These are phyloP conservation scores for Phoma sp. DNA, from an alignment of 2,329 filamentous ascomycete genomes.

Conservation along the genomic window DNA sequence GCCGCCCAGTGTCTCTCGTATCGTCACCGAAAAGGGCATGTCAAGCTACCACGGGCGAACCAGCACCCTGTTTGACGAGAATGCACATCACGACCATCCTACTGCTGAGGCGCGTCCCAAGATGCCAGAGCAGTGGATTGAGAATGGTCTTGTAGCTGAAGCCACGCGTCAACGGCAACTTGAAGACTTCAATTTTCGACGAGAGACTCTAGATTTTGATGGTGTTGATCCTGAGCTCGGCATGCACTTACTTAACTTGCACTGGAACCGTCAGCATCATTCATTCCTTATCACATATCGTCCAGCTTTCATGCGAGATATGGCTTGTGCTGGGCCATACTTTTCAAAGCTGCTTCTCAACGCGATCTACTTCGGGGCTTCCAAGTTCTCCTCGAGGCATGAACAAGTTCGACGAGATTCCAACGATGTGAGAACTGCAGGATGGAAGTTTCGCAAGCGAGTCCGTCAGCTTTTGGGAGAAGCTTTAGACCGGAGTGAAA, in stretches of 20 bases:
- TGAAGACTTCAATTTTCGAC: slow-evolving; percentile 56
- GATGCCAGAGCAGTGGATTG: slow-evolving; percentile 51
- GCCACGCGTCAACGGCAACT: slow-evolving; percentile 59
- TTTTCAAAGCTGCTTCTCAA: slow-evolving; percentile 65
- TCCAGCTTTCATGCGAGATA: slow-evolving; percentile 51
- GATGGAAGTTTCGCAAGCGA: slow-evolving; percentile 57
- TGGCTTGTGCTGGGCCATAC: slow-evolving; percentile 63
- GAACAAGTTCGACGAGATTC: slow-evolving; percentile 55
- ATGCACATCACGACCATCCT: slow-evolving; percentile 21
- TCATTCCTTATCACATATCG: slow-evolving; percentile 60
- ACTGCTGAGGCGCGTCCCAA: slow-evolving; percentile 22
- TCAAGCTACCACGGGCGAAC: slow-evolving; percentile 60
- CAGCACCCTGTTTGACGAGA: slow-evolving; percentile 58
- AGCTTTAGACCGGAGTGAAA: slow-evolving; percentile 57
- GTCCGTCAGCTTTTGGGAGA: slow-evolving; percentile 57
- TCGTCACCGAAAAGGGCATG: slow-evolving; percentile 48
- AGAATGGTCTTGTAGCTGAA: slow-evolving; percentile 57
- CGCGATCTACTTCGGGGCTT: slow-evolving; percentile 58
- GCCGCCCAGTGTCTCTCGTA: slow-evolving; percentile 41
- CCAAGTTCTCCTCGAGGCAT: slow-evolving; percentile 56
- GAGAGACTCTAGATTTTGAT: slow-evolving; percentile 62
- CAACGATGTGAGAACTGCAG: slow-evolving; percentile 57
- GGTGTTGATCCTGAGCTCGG: slow-evolving; percentile 61
- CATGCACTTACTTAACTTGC: slow-evolving; percentile 59
- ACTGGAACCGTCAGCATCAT: slow-evolving; percentile 63